These are phyloP conservation scores for Jatropha multifida DNA, from an alignment of 441 rosid species.

Conservation along the genomic window DNA sequence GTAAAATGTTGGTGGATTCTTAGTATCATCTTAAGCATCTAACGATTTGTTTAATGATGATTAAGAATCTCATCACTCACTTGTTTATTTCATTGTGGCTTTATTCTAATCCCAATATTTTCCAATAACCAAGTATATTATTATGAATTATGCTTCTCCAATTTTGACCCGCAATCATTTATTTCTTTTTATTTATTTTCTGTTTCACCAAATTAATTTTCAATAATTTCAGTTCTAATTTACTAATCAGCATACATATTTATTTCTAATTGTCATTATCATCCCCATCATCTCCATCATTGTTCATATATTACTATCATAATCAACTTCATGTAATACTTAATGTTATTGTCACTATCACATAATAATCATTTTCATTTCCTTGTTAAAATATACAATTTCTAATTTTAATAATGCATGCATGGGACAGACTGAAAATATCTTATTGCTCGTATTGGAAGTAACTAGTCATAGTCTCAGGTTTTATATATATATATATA, in stretches of 20 bases:
- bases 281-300: constrained; percentile 4
- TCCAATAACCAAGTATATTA: constrained; percentile 17
- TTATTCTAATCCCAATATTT: constrained; percentile 34
- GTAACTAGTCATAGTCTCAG: neutral
- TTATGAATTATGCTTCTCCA: constrained; percentile 24
- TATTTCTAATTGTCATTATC: constrained; percentile 7
- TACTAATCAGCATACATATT: neutral
- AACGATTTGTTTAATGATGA: constrained; percentile 28
- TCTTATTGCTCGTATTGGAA: neutral
- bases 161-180: constrained; percentile 28
- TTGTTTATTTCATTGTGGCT: constrained; percentile 22
- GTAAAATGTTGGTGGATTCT: constrained; percentile 36
- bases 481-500: too few species aligned
- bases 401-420: neutral
- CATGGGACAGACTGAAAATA: neutral
- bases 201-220: neutral
- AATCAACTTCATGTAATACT: constrained; percentile 14
- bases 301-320: constrained; percentile 19
- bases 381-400: neutral
- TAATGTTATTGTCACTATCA: neutral
- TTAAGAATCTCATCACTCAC: constrained; percentile 34
- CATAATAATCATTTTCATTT: neutral
- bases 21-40: constrained; percentile 33
- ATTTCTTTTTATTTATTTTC: neutral
- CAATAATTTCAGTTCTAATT: too few species aligned